Base-by-base conservation (phyloP, 2,329 filamentous ascomycete species). In the Hypoxylon sp. region DNA sequence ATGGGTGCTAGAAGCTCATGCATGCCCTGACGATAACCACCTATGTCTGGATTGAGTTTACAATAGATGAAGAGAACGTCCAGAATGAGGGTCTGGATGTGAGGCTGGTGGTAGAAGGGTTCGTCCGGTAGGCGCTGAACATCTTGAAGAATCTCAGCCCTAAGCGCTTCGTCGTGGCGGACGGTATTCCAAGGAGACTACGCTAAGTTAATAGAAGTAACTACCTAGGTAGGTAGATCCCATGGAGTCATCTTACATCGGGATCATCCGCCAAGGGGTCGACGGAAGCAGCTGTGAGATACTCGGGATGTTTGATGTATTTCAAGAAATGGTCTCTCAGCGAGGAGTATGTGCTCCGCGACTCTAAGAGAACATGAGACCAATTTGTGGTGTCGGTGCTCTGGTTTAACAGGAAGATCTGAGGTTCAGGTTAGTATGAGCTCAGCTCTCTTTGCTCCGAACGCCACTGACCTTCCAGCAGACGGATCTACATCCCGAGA, bases 11-110 rank as follows among this genome's bases (percentile, higher is more conserved):
- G 83, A 44, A 99, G 83, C 79, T 99, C 96, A 76, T 99, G 96
- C 95, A 99, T 99, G 9, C 96, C 96, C 80, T 99, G 96, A n/a
- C 96, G 89, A 76, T 99, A 99, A 16, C 88, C 93, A 14, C 93
- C 93, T 56, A 93, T 85, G 70, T 91, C 89, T 1, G 93, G 93
- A 74, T 98, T 93, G 55, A 96, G 85, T 78, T 97, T 98, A 80
- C 93, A 96, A 80, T 94, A 98, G 70, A 99, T 87, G 78, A 98
- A 99, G 32, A 99, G 83, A 30, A 97, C 89, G 75, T 99, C 92
- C 30, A 96, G 81, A 72, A 99, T 89, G 78, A 93, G 91, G 42
- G 84, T 85, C 77, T 98, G 96, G 0, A 92, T 92, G 12, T 84
- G 81, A 11, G 90, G 87, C 71, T 94, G 87, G 61, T 94, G 93